A percentile compares a stretch with the other conserved stretches of the same genome.
phyloP scores from a whole-genome alignment of 2,329 filamentous ascomycete genomes.

The Fusarium penzigii region DNA sequence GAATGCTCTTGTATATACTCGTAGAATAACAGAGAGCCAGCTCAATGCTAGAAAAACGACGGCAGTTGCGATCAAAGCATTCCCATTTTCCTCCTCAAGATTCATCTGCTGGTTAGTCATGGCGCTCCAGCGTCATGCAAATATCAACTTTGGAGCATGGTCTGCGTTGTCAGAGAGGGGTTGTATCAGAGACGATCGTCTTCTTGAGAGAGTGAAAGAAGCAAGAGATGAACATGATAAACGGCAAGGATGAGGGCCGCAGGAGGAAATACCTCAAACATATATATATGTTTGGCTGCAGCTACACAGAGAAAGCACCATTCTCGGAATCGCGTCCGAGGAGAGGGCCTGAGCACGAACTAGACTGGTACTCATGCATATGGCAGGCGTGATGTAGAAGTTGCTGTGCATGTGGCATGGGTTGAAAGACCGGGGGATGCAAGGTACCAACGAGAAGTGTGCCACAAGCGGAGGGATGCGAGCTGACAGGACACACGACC shows the following conservation, averaged over 20 bases:
- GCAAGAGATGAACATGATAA: conserved; percentile 2
- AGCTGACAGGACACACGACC: too few relatives aligned
- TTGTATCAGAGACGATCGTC: too few relatives aligned
- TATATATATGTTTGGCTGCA: conserved; percentile 16
- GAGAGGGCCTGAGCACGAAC: conserved; percentile 4
- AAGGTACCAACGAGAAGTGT: conserved; percentile 20
- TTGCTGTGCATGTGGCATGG: conserved; percentile 12
- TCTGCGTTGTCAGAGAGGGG: conserved; percentile 2
- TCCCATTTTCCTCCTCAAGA: conserved; percentile 41
- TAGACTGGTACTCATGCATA: conserved; percentile 11
- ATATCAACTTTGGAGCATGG: conserved; percentile 21
- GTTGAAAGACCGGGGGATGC: conserved; percentile 19
- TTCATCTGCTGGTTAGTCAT: conserved; percentile 37
- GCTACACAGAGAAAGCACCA: conserved; percentile 9
- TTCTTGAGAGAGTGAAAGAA: neutral
- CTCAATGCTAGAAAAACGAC: conserved; percentile 41
- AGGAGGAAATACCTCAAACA: conserved; percentile 15
- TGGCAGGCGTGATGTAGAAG: conserved; percentile 9
- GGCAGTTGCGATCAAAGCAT: conserved; percentile 38
- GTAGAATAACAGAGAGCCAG: conserved; percentile 44
- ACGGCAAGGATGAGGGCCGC: conserved; percentile 1
- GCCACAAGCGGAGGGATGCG: conserved; percentile 9
- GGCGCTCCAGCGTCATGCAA: conserved; percentile 23
- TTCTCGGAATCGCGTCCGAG: conserved; percentile 7
- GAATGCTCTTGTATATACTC: conserved; percentile 45